Evolutionary conservation across 768 basidiomycete genomes (phyloP), one percentile per base, ranked within the genome.

Genomic region (Wakefieldia striispora): DNA sequence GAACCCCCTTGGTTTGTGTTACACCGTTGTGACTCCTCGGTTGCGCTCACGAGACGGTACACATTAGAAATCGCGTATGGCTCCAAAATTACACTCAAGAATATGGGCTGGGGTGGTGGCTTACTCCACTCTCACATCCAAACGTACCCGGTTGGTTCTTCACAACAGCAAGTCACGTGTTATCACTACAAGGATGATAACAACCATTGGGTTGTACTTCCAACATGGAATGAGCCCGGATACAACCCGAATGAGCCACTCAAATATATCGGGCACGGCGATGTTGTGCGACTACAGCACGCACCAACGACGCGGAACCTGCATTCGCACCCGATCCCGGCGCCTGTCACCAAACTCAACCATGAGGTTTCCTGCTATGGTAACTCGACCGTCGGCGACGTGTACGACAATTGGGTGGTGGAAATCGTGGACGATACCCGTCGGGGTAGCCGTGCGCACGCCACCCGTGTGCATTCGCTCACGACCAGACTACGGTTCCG

Each of bases 111-210:
- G 77, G 97, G 95, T 14, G 97, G 97, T 43, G 97, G 97, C 23
- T 78, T 99, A 4, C 75, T 99, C 3, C 97, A 99, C 66, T 98
- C 95, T 4, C 97, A 99, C 66, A 80, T 93, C n/a, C 95, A 97
- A 62, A 86, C 91, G 1, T 97, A 85, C 66, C 97, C 97, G 1
- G 76, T 85, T 19, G 97, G 95, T 12, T 97, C 94, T 0, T 73
- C 74, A 49, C 97, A 98, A 64, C 97, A 98, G 61, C 97, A 99
- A 69, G 84, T 98, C 4, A 98, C 97, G 0, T 99, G 97, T 70
- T 99, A 98, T 67, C 97, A 99, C 72, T 98, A 99, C 81, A 97
- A 97, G 72, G 97, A 98, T 64, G 83, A 86, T 41, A 99, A 99
- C 78, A 99, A 99, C 72, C 77, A 97, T 39, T 98, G 92, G 88